Conservation (phyloP, 192 early-diverging fungal species). For the Coemansia sp. region DNA sequence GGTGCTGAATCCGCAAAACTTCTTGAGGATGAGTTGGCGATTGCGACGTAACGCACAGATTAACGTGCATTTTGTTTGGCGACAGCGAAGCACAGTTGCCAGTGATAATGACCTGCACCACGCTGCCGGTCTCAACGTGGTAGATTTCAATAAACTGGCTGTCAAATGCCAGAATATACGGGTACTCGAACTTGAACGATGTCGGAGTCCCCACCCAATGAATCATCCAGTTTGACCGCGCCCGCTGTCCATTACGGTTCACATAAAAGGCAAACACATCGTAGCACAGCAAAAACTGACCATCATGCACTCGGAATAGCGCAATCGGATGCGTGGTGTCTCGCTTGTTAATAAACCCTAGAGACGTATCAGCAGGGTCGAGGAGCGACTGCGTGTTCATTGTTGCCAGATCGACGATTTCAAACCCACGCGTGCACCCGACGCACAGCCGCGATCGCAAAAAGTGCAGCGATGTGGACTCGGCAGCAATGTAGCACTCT, state of each 20-base stretch:
- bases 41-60: slow-evolving; percentile 45
- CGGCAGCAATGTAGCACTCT: slow-evolving; percentile 92
- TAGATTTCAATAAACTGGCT: slow-evolving; percentile 87
- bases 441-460: slow-evolving; percentile 83
- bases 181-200: slow-evolving; percentile 76
- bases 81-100: slow-evolving; percentile 50
- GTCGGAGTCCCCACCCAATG: slow-evolving; percentile 84
- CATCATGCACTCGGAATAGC: slow-evolving; percentile 74
- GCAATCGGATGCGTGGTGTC: slow-evolving; percentile 78
- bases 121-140: slow-evolving; percentile 69
- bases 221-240: slow-evolving; percentile 74
- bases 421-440: slow-evolving; percentile 88
- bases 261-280: slow-evolving; percentile 94
- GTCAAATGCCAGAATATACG: slow-evolving; percentile 90
- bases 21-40: slow-evolving; percentile 47
- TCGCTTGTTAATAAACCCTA: slow-evolving; percentile 76
- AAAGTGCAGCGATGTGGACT: slow-evolving; percentile 83
- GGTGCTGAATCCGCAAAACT: slow-evolving; percentile 46
- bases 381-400: slow-evolving; percentile 83
- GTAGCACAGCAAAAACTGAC: slow-evolving; percentile 87
- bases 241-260: slow-evolving; percentile 77
- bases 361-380: slow-evolving; percentile 75
- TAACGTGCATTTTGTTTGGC: slow-evolving; percentile 40
- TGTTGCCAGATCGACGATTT: slow-evolving; percentile 84
- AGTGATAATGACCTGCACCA: slow-evolving; percentile 66